phyloP scores from a whole-genome alignment of 106 monocot species.

The Acanthochlamys bracteata region DNA sequence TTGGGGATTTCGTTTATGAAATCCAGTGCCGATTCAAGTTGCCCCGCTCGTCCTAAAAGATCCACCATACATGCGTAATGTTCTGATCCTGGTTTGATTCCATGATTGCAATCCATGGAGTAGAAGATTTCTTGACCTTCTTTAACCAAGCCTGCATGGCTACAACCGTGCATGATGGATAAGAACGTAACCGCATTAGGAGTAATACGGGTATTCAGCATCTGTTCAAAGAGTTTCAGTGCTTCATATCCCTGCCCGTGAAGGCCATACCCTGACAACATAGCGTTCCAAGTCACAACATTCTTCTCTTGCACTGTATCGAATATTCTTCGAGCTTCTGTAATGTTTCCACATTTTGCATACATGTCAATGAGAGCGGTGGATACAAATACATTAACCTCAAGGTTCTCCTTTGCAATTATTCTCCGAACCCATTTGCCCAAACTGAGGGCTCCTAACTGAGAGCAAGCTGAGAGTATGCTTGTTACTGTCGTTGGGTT shows the following conservation, averaged over 20 bases:
- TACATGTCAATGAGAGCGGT: slow-evolving; percentile 93
- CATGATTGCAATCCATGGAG: slow-evolving; percentile 36
- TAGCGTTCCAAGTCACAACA: slow-evolving; percentile 75
- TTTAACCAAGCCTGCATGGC: slow-evolving; percentile 71
- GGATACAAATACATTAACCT: slow-evolving; percentile 65
- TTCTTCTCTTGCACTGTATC: slow-evolving; percentile 59
- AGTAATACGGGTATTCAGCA: slow-evolving; percentile 25
- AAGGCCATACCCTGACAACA: slow-evolving; percentile 67
- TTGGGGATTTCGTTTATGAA: slow-evolving; percentile 40
- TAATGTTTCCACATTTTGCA: slow-evolving; percentile 68
- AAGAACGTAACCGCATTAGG: slow-evolving; percentile 57
- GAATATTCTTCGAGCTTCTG: slow-evolving; percentile 44
- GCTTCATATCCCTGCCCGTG: slow-evolving; percentile 66
- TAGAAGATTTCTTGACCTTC: slow-evolving; percentile 37
- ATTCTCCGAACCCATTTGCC: slow-evolving; percentile 60
- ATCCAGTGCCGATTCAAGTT: slow-evolving; percentile 39
- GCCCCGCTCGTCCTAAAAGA: slow-evolving; percentile 67
- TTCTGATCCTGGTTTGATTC: slow-evolving; percentile 32
- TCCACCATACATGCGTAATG: slow-evolving; percentile 85
- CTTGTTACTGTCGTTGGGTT: slow-evolving; percentile 64
- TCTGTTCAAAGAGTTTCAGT: slow-evolving; percentile 37
- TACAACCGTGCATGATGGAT: slow-evolving; percentile 66
- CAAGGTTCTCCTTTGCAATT: slow-evolving; percentile 34
- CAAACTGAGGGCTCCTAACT: slow-evolving; percentile 61
- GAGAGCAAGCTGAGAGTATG: slow-evolving; percentile 80